phyloP scores from a whole-genome alignment of 306 rosid species.

The Medicago truncatula region MtrunA17r5.0-ANR NC_053044.1:6142501-6143000 shows the following conservation, averaged over 20 bases:
- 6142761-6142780: not conserved
- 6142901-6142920: not conserved
- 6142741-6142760: not conserved
- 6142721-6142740: not conserved
- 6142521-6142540: conserved; percentile 24
- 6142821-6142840: not conserved
- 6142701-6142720: not conserved
- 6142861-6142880: not conserved
- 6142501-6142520: conserved; percentile 10
- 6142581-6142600: not conserved
- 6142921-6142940: not conserved
- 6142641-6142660: not conserved
- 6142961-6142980: not conserved
- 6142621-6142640: conserved; percentile 1
- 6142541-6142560: conserved; percentile 5
- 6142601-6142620: not conserved
- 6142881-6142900: not conserved
- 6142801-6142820: not conserved
- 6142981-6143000: conserved; percentile 2
- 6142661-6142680: not conserved
- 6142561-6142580: conserved; percentile 6
- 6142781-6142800: not conserved
- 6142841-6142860: not conserved
- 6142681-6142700: not conserved
- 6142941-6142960: not conserved